phyloP scores from a whole-genome alignment of 2,329 filamentous ascomycete genomes.

The Onygenales sp. region DNA sequence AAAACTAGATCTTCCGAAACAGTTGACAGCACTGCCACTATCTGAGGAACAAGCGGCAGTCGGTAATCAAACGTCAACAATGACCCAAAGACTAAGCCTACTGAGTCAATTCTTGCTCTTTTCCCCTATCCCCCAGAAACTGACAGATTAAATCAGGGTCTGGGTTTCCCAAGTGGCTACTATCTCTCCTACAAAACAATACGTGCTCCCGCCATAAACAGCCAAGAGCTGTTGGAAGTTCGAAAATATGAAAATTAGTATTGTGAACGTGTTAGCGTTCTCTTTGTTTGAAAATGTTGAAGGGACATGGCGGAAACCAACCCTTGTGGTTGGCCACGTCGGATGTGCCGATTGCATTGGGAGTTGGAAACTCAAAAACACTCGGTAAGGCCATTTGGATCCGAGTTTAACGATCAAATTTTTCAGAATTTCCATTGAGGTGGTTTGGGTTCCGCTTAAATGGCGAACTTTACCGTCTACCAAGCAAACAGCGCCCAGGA shows the following conservation, averaged over 20 bases:
- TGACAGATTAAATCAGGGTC: neutral
- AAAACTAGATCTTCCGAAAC: neutral
- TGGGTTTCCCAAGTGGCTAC: neutral
- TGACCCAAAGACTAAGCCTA: neutral
- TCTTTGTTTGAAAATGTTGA: too few relatives aligned
- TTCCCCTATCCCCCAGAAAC: neutral
- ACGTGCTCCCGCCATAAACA: too few relatives aligned
- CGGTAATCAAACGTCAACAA: neutral
- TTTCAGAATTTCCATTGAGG: too few relatives aligned
- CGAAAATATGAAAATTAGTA: too few relatives aligned
- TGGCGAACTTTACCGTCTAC: too few relatives aligned
- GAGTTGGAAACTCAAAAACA: neutral
- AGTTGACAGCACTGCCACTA: neutral
- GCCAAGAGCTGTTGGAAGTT: too few relatives aligned
- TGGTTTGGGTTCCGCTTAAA: too few relatives aligned
- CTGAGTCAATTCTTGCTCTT: neutral
- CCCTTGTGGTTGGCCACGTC: neutral
- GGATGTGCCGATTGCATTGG: neutral
- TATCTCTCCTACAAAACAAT: too few relatives aligned
- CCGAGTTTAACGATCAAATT: too few relatives aligned
- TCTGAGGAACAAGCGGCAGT: neutral
- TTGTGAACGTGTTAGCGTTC: too few relatives aligned
- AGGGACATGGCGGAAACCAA: neutral
- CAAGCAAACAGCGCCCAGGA: too few relatives aligned
- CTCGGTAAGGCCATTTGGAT: too few relatives aligned